phyloP scores from a whole-genome alignment of 495 filamentous ascomycete species.

The Penicillium psychrofluorescens region DNA sequence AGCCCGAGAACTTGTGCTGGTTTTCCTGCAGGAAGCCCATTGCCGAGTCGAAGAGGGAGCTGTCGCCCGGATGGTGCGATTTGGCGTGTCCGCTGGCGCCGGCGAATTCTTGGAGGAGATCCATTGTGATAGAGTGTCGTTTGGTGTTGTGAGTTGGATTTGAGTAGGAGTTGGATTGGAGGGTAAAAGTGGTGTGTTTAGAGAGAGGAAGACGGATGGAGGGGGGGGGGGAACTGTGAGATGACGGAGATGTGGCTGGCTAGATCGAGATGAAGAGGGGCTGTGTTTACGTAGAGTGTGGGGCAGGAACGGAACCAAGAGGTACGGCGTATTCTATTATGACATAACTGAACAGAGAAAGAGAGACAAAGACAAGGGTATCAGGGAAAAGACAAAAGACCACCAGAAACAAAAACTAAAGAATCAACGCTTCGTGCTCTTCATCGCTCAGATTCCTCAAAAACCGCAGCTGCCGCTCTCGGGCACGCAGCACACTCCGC shows the following conservation, averaged over 20 bases:
- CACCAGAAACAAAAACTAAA: slow-evolving; percentile 8
- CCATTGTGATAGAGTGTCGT: too few species aligned
- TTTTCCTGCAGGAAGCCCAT: slow-evolving; percentile 41
- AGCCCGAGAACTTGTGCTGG: slow-evolving; percentile 16
- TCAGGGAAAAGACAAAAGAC: slow-evolving; percentile 3
- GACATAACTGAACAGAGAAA: slow-evolving; percentile 5
- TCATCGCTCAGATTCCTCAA: slow-evolving; percentile 25
- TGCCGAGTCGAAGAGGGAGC: slow-evolving; percentile 40
- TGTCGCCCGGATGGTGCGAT: slow-evolving; percentile 29
- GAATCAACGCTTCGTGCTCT: slow-evolving; percentile 29
- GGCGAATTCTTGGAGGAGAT: slow-evolving; percentile 31
- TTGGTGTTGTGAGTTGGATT: too few species aligned
- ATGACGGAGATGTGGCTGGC: neutral
- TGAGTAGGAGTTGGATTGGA: too few species aligned
- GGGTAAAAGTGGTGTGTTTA: too few species aligned
- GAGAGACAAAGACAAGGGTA: slow-evolving; percentile 16
- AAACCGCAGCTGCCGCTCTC: slow-evolving; percentile 28
- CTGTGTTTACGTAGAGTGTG: neutral
- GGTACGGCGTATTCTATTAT: too few species aligned
- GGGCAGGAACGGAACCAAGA: too few species aligned
- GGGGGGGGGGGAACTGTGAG: neutral
- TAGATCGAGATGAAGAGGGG: neutral
- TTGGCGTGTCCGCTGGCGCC: slow-evolving; percentile 41
- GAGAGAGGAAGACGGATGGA: neutral
- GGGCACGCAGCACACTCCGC: slow-evolving; percentile 23